A percentile compares a stretch with the other conserved stretches of the same genome.
phyloP scores from a whole-genome alignment of 805 yeast genomes.

The Candida nitratophila region DNA sequence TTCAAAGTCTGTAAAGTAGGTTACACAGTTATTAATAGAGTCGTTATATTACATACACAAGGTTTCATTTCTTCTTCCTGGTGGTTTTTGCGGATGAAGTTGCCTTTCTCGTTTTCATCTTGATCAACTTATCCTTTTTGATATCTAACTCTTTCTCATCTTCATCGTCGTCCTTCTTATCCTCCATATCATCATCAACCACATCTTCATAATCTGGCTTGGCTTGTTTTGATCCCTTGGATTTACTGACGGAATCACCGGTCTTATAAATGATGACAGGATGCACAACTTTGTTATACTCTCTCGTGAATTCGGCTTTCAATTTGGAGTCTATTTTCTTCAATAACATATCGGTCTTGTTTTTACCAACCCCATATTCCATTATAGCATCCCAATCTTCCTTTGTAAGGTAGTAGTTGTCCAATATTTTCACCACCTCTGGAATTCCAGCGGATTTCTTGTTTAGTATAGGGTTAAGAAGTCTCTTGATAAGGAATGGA shows the following conservation, averaged over 20 bases:
- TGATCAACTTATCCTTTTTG: conserved; percentile 58
- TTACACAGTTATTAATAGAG: no score
- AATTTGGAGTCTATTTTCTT: conserved; percentile 70
- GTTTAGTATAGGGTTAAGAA: conserved; percentile 51
- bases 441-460: conserved; percentile 58
- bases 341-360: conserved; percentile 32
- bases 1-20: no score
- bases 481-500: conserved; percentile 50
- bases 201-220: conserved; percentile 68
- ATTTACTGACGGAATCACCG: conserved; percentile 48
- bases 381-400: conserved; percentile 89
- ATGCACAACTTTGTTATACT: conserved; percentile 68
- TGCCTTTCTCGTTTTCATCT: conserved; percentile 29
- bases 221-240: conserved; percentile 18
- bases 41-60: no score
- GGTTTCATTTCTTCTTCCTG: background rate
- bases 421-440: conserved; percentile 66
- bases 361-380: conserved; percentile 72
- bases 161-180: conserved; percentile 36
- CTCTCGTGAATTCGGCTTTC: conserved; percentile 81
- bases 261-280: conserved; percentile 81
- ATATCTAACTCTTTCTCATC: conserved; percentile 39
- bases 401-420: conserved; percentile 74
- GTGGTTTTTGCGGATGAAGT: conserved; percentile 5
- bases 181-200: conserved; percentile 46